Percentiles rank a stretch among this genome's conserved stretches.
These are phyloP conservation scores for Angomonas desouzai DNA, from an alignment of 208 protist genomes.

Conservation along the genomic window DNA sequence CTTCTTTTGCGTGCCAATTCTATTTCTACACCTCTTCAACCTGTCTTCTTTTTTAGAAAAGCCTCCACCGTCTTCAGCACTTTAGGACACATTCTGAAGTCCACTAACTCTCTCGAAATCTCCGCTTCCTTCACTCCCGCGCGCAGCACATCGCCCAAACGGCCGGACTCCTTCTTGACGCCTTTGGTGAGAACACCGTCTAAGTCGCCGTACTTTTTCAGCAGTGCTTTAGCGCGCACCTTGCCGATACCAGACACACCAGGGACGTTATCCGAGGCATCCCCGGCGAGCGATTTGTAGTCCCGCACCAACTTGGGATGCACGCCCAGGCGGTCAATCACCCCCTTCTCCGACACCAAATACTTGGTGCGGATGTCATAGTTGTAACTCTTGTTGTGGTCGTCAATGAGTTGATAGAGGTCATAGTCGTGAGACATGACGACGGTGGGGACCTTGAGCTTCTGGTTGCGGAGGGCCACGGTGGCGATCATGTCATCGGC, in stretches of 20 bases:
- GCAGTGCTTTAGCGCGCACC: conserved; percentile 62
- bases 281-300: conserved; percentile 83
- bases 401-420: conserved; percentile 86
- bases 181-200: conserved; percentile 75
- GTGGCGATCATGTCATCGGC: conserved; percentile 90
- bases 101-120: conserved; percentile 66
- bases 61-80: conserved; percentile 63
- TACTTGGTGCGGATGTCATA: conserved; percentile 89
- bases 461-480: conserved; percentile 64
- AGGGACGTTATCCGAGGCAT: conserved; percentile 82
- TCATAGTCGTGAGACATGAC: conserved; percentile 89
- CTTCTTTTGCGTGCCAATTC: too few species aligned
- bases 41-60: conserved; percentile 59
- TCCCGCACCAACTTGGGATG: conserved; percentile 84
- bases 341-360: conserved; percentile 76
- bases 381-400: conserved; percentile 62
- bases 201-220: conserved; percentile 87
- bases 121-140: conserved; percentile 48
- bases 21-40: too few species aligned
- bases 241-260: conserved; percentile 86
- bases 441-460: conserved; percentile 70
- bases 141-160: conserved; percentile 54
- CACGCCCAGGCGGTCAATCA: conserved; percentile 76
- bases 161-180: conserved; percentile 50
- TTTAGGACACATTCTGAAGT: conserved; percentile 80